Conservation (phyloP, 2,329 filamentous ascomycete genomes). For the Macrophomina tecta region DNA sequence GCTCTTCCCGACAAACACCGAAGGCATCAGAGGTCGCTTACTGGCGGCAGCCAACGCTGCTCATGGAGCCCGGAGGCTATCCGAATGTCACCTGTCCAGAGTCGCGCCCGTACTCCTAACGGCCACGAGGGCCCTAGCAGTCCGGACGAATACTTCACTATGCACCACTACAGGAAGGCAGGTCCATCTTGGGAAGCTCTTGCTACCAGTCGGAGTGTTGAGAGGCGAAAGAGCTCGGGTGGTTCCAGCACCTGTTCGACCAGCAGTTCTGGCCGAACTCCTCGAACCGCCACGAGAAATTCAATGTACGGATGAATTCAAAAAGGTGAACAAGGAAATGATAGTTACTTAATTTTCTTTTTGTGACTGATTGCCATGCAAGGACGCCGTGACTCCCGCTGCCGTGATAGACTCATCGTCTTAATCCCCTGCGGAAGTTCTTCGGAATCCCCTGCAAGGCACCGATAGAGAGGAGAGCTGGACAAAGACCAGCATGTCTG, state of each 20-base stretch:
- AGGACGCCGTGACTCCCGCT: neutral
- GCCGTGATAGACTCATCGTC: neutral
- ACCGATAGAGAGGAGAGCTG: neutral
- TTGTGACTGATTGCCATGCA: neutral
- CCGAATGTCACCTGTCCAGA: conserved; percentile 44
- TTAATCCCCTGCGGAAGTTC: neutral
- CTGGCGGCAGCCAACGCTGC: conserved; percentile 38
- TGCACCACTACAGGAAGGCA: conserved; percentile 22
- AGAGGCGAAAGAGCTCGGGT: conserved; percentile 23
- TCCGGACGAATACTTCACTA: conserved; percentile 29
- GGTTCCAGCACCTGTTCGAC: conserved; percentile 26
- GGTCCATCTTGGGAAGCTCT: conserved; percentile 17
- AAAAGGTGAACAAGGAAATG: neutral
- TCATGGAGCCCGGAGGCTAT: conserved; percentile 42
- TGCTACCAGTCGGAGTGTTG: conserved; percentile 12
- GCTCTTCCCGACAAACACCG: conserved; percentile 33
- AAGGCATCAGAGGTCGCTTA: conserved; percentile 41
- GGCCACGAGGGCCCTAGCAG: conserved; percentile 15
- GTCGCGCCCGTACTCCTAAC: conserved; percentile 20
- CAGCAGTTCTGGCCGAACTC: conserved; percentile 24
- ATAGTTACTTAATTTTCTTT: neutral
- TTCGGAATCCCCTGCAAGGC: neutral
- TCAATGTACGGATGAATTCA: conserved; percentile 20
- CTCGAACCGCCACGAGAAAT: conserved; percentile 16
- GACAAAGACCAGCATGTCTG: neutral